Base-by-base conservation (phyloP, 2,329 filamentous ascomycete genomes). In the Phialocephala sp. region DNA sequence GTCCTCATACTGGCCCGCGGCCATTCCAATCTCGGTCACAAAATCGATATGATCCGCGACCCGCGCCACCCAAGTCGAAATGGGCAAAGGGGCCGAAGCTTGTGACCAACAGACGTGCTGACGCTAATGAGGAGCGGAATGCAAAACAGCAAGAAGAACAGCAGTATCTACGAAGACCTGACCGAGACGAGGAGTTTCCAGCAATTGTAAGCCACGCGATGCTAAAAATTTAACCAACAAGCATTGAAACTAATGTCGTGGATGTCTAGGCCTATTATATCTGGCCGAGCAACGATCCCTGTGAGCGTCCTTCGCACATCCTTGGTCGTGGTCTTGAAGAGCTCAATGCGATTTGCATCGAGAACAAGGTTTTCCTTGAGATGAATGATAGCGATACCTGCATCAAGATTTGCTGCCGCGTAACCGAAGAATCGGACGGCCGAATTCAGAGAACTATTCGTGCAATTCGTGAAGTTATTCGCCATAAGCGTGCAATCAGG, bases 391-490 rank as follows among this genome's bases (percentile, higher is more conserved):
- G 39, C 15, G 24, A 14, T 18, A 52, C 58, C 24, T 39, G 59
- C 6, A 62, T 32, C 9, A 57, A 66, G 22, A 70, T 59, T 27
- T 39, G 74, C 24, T 59, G 54, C 15, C 64, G 73, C 24, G 66
- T 55, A 22, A 65, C 69, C 1, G 27, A 47, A 12, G 22, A 65
- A 11, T 50, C 55, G 20, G 59, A 68, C 11, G 0, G 63, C 14
- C 62, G 59, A 20, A 45, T 73, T 2, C 22, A 24, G 12, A 58
- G 55, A 12, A 66, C 70, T 0, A 66, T 74, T 18, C 59, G 66
- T 22, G 71, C 64, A 15, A 73, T 76, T 36, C 65, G 71, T 59
- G 54, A 68, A 59, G 66, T 65, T 11, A 57, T 72, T 24, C 47
- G 67, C 20, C 62, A 72, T 63, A 68, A 66, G 4, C 68, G 69